Base-by-base conservation (phyloP, 805 yeast species). In the Clavispora fructus region DNA sequence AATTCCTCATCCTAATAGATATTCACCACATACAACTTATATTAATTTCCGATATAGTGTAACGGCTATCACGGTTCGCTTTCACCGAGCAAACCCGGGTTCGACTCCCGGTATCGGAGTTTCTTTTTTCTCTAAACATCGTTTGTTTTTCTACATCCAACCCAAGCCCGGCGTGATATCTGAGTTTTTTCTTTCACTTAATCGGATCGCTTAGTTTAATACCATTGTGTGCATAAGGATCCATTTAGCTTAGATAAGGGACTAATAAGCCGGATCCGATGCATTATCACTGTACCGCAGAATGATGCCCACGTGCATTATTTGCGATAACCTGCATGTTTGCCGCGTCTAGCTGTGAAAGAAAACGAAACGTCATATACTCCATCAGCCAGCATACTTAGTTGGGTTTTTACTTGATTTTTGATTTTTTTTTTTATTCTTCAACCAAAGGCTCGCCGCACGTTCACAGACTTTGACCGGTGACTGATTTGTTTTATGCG, bases 61-160 rank as follows among this genome's bases (percentile, higher is more conserved):
- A 81, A 80, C 83, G 86, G 85, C 82, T 80, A 81, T 80, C 85
- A 81, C 82, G 83, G 84, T 78, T 79, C 84, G 84, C 85, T 81
- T 80, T 82, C 85, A 81, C 86, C 85, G 85, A 79, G 85, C 83
- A 81, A 70, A 75, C 80, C 83, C 84, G 87, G 86, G 87, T 82
- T 82, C 87, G 85, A 82, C 85, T 80, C 87, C 87, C 87, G 84
- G 87, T 75, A 80, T 79, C 85, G 86, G 87, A 81, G 77, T 49
- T 47, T 49, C 46, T 16, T 33, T 33, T 33, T 33, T n/a, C 23
- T 5, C n/a, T 5, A 19, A 3, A 3, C 23, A 4, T 5, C 23
- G 23, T 19, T 19, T 19, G 5, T 19, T 19, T 19, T 19, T 19
- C 23, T 4, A 19, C 23, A 19, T 19, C 23, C 23, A 19, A 5